Percentiles rank a stretch among this genome's conserved stretches.
Evolutionary conservation across 2,329 filamentous ascomycete species (phyloP).

Genomic region (Saccharata proteae): DNA sequence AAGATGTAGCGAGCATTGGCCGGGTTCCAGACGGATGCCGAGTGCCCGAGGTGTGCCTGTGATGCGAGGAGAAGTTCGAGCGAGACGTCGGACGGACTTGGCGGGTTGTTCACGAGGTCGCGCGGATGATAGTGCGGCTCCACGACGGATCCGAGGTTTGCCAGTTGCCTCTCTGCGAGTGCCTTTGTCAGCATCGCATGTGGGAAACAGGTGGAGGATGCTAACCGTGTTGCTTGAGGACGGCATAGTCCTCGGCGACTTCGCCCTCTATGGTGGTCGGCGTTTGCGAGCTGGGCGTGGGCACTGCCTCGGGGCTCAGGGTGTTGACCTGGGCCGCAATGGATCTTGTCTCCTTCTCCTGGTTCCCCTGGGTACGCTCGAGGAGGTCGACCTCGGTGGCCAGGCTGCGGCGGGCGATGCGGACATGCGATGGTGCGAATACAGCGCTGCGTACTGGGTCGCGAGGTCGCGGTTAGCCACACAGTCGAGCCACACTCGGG

Average conservation of each 20-base stretch:
- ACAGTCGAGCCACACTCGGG: too few relatives aligned
- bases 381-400: constrained; percentile 21
- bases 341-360: constrained; percentile 17
- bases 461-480: constrained; percentile 29
- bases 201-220: background rate
- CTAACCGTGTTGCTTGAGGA: constrained; percentile 24
- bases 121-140: constrained; percentile 50
- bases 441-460: too few relatives aligned
- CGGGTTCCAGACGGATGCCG: constrained; percentile 87
- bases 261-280: constrained; percentile 12
- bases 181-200: constrained; percentile 3
- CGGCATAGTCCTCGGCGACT: constrained; percentile 29
- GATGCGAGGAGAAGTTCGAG: constrained; percentile 63
- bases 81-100: constrained; percentile 65
- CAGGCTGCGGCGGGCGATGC: constrained; percentile 17
- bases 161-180: constrained; percentile 20
- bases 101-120: constrained; percentile 58
- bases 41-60: constrained; percentile 57
- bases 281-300: constrained; percentile 14
- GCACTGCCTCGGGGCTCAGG: constrained; percentile 11
- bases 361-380: constrained; percentile 19
- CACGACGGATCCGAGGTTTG: constrained; percentile 26
- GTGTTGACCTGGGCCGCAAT: constrained; percentile 24
- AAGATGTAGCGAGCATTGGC: constrained; percentile 90
- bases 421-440: too few relatives aligned